Base-by-base conservation (phyloP, 768 basidiomycete genomes). In the Mrakia blollopis region DNA sequence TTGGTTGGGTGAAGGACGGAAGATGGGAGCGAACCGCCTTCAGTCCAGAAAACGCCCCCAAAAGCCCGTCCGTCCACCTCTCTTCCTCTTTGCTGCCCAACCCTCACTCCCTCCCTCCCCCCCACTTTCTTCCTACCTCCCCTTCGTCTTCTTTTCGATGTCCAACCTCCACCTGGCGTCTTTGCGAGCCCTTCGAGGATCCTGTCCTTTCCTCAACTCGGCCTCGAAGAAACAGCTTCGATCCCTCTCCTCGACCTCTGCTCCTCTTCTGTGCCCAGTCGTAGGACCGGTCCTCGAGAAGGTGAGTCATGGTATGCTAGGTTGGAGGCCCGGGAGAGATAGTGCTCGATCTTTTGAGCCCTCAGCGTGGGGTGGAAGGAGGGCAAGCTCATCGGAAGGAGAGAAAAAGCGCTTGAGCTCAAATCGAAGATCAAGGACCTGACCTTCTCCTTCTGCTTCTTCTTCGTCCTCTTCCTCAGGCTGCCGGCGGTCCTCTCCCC, bases 201-300 rank as follows among this genome's bases (percentile, higher is more conserved):
- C 81, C 44, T 98, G 95, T 85, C 95, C 95, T 44, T 98, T 91
- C 88, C 86, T 98, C 75, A 89, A 91, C 78, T 89, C 88, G 83
- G 93, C 93, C 21, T 90, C 92, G 82, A 85, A 88, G 0, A 86
- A 89, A 35, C 92, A 93, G 60, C 88, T 98, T 63, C 90, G 94
- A 80, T 87, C 87, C 32, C 87, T 97, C 77, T 92, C 89, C 77
- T 92, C 89, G 80, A 91, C 91, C 76, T 87, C 91, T 5, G 82
- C 89, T 77, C 94, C 95, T 0, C 91, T 92, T 44, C 88, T 89
- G 83, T 98, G 95, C 85, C 95, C 95, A 76, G 88, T 96, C 87
- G 95, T 98, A 92, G 95, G 95, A 79, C 94, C 94, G 8, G 93
- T 93, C 76, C 89, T 98, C 82, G 90, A 78, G 61, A 21, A 74